phyloP scores from a whole-genome alignment of 805 yeast species.

The Hanseniaspora guilliermondii region DNA sequence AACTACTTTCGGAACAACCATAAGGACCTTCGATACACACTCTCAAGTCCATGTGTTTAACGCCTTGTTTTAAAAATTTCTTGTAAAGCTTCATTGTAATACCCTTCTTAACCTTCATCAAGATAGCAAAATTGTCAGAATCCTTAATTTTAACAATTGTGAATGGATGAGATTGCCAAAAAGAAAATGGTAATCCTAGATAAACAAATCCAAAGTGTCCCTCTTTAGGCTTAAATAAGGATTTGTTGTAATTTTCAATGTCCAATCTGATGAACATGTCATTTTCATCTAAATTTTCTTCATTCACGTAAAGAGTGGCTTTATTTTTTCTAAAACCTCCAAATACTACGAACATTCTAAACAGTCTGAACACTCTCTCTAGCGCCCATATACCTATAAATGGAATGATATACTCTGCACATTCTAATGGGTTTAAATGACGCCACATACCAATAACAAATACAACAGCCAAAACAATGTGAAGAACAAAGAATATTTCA shows the following conservation, averaged over 20 bases:
- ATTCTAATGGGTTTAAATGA: conserved; percentile 33
- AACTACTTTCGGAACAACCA: not conserved
- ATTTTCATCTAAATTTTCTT: not conserved
- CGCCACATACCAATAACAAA: conserved; percentile 35
- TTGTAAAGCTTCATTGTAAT: conserved; percentile 5
- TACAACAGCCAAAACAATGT: conserved; percentile 32
- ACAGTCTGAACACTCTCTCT: conserved; percentile 46
- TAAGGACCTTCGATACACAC: conserved; percentile 14
- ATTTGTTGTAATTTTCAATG: conserved; percentile 9
- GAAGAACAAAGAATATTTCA: conserved; percentile 33
- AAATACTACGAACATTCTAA: conserved; percentile 30
- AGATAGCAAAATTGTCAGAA: not conserved
- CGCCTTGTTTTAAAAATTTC: not conserved
- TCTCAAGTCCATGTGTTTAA: not conserved
- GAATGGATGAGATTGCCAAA: conserved; percentile 15
- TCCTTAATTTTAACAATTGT: conserved; percentile 1
- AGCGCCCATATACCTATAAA: conserved; percentile 53
- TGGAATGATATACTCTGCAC: conserved; percentile 39
- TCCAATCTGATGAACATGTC: conserved; percentile 2
- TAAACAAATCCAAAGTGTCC: conserved; percentile 13
- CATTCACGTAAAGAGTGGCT: not conserved
- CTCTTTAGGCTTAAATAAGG: conserved; percentile 3
- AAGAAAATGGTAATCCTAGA: not conserved
- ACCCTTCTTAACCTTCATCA: conserved; percentile 12
- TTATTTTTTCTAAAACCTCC: conserved; percentile 13